Base-by-base conservation (phyloP, 371 early-diverging fungal genomes). In the Saksenaea vasiformis region DNA sequence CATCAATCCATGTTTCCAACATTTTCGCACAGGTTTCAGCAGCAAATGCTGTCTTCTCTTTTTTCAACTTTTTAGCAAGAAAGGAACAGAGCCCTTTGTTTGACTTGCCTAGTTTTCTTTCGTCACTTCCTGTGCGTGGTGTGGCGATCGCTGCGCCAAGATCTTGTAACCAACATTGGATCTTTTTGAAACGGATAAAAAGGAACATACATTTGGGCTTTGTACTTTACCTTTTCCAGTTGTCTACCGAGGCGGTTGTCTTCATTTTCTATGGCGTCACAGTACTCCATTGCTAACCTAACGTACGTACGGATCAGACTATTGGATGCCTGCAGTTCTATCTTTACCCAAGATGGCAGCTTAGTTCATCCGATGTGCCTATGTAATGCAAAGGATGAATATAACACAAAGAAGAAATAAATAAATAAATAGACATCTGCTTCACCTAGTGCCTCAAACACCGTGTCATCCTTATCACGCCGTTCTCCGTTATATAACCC, bases 111-210 rank as follows among this genome's bases (percentile, higher is more conserved):
- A 85, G 68, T 58, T 79, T 73, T 47, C 58, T 39, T 37, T 88
- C 86, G 51, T 77, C 77, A 3, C 89, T 84, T 13, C 79, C 70
- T 24, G 74, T 74, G 38, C 94, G 78, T 43, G 97, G 97, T 11
- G 97, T 97, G 9, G 97, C 97, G 51, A 96, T 83, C 73, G 94
- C 94, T 27, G 94, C 89, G 0, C 93, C 93, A 22, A 94, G 81
- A 67, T 97, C 96, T 71, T 94, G 95, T 54, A 97, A 69, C 22
- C 89, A 79, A 68, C 95, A 93, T 83, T 97, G 96, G 51, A 97
- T 87, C 89, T 93, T 57, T 22, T 13, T 26, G 35, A 24, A 15
- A 51, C 17, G 35, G 14, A 35, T n/a, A 36, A 31, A 19, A 22
- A 5, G 31, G 31, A n/a, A n/a, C 31, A 4, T 31, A 31, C 31